These are phyloP conservation scores for Populus hybrid DNA, from an alignment of 441 rosid genomes.

Conservation along the genomic window DNA sequence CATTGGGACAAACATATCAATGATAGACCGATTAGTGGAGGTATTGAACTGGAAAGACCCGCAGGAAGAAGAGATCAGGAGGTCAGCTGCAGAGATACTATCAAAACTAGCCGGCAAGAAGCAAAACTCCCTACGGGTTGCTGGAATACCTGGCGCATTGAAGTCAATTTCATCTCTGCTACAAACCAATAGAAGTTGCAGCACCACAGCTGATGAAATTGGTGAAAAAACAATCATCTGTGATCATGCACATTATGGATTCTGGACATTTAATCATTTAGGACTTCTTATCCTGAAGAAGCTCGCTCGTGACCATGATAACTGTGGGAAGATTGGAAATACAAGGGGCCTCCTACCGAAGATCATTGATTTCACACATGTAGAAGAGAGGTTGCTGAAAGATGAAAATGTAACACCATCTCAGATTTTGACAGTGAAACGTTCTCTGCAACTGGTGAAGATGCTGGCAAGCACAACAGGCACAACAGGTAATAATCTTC, in stretches of 20 bases:
- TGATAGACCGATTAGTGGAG: slow-evolving; percentile 81
- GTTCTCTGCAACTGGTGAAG: slow-evolving; percentile 80
- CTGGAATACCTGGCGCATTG: slow-evolving; percentile 91
- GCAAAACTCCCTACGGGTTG: slow-evolving; percentile 77
- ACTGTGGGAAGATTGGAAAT: slow-evolving; percentile 92
- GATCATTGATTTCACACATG: slow-evolving; percentile 73
- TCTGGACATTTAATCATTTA: slow-evolving; percentile 77
- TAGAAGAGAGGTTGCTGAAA: slow-evolving; percentile 49
- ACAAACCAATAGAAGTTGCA: slow-evolving; percentile 50
- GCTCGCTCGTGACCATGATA: slow-evolving; percentile 81
- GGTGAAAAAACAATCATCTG: slow-evolving; percentile 54
- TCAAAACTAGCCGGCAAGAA: slow-evolving; percentile 77
- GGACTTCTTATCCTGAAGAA: slow-evolving; percentile 82
- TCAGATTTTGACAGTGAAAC: slow-evolving; percentile 65
- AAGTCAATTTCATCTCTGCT: slow-evolving; percentile 91
- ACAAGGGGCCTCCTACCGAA: slow-evolving; percentile 87
- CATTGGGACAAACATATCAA: slow-evolving; percentile 61
- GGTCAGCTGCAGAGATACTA: slow-evolving; percentile 73
- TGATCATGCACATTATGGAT: slow-evolving; percentile 50
- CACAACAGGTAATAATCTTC: slow-evolving; percentile 60
- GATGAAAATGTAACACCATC: slow-evolving; percentile 46
- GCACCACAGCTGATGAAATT: slow-evolving; percentile 69
- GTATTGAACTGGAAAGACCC: slow-evolving; percentile 93
- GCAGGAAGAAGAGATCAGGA: slow-evolving; percentile 77
- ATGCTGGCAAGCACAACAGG: slow-evolving; percentile 84